Conservation (phyloP, 2,329 filamentous ascomycete species). For the Leptographium flavum region DNA sequence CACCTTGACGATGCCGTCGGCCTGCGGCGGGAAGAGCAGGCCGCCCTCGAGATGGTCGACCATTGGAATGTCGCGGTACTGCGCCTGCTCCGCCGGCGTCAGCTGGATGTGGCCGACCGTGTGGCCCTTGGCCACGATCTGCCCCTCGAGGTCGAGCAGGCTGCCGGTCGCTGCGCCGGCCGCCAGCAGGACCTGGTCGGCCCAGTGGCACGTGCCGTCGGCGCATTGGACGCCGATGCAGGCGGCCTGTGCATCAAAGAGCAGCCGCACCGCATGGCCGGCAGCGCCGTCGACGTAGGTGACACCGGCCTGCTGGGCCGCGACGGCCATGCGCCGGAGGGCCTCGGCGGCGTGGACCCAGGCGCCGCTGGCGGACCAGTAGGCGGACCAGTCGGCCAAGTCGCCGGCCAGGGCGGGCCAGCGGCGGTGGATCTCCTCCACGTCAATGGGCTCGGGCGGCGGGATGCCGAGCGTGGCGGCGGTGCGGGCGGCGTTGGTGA, state of each 20-base stretch:
- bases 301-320: constrained; percentile 1
- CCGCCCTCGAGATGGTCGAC: constrained; percentile 25
- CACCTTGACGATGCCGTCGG: constrained; percentile 3
- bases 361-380: background rate
- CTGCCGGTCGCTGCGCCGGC: constrained; percentile 12
- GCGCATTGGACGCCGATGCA: constrained; percentile 16
- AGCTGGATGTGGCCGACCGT: constrained; percentile 45
- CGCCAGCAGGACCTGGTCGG: constrained; percentile 32
- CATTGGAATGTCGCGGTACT: constrained; percentile 42
- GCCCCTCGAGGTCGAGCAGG: constrained; percentile 29
- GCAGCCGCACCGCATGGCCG: background rate
- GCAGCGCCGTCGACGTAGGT: background rate
- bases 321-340: constrained; percentile 4
- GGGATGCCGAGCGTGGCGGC: background rate
- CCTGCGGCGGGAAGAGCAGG: constrained; percentile 3
- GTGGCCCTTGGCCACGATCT: constrained; percentile 42
- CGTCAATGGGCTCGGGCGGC: background rate
- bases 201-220: constrained; percentile 14
- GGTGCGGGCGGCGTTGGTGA: background rate
- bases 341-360: constrained; percentile 5
- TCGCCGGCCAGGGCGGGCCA: constrained; percentile 2
- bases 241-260: constrained; percentile 11
- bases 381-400: constrained; percentile 1
- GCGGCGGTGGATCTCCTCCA: constrained; percentile 1
- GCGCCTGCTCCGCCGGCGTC: constrained; percentile 35